Conservation (phyloP, 2,329 filamentous ascomycete genomes). For the Conoideocrella luteorostrata region DNA sequence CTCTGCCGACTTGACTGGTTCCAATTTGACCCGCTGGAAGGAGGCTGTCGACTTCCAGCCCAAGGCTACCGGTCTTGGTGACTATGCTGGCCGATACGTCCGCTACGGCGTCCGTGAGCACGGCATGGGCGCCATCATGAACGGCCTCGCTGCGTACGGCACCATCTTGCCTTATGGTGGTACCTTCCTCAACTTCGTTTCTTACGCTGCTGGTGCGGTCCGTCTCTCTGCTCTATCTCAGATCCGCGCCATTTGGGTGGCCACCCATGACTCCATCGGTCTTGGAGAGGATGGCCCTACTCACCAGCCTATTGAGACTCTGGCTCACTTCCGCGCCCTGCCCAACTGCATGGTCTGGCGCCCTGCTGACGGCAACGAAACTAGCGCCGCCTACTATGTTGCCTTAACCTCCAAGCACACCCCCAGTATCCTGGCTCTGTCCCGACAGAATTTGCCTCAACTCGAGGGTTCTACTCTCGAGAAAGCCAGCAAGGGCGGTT, state of each 20-base stretch:
- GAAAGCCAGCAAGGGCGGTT: slow-evolving; percentile 89
- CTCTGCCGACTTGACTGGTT: slow-evolving; percentile 95
- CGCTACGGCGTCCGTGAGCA: slow-evolving; percentile 91
- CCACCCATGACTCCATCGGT: slow-evolving; percentile 98
- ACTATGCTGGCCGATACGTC: slow-evolving; percentile 87
- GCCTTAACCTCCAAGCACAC: slow-evolving; percentile 85
- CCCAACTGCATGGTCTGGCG: slow-evolving; percentile 99
- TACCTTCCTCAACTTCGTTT: slow-evolving; percentile 99
- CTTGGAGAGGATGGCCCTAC: slow-evolving; percentile 98
- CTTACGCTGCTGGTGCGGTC: slow-evolving; percentile 91
- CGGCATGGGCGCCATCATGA: slow-evolving; percentile 87
- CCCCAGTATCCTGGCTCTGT: slow-evolving; percentile 88
- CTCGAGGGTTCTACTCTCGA: slow-evolving; percentile 90
- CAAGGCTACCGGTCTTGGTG: slow-evolving; percentile 74
- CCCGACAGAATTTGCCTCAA: slow-evolving; percentile 96
- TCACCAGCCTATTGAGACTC: slow-evolving; percentile 97
- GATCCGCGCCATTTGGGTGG: slow-evolving; percentile 88
- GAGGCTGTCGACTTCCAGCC: slow-evolving; percentile 95
- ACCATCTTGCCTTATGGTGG: slow-evolving; percentile 89
- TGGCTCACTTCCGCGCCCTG: slow-evolving; percentile 95
- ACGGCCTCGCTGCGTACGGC: slow-evolving; percentile 92
- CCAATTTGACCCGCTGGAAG: slow-evolving; percentile 99
- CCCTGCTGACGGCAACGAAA: slow-evolving; percentile 97
- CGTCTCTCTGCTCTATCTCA: slow-evolving; percentile 90
- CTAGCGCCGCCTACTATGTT: slow-evolving; percentile 93